These are phyloP conservation scores for Aspergillus novoparasiticus DNA, from an alignment of 2,329 filamentous ascomycete species.

Conservation along the genomic window DNA sequence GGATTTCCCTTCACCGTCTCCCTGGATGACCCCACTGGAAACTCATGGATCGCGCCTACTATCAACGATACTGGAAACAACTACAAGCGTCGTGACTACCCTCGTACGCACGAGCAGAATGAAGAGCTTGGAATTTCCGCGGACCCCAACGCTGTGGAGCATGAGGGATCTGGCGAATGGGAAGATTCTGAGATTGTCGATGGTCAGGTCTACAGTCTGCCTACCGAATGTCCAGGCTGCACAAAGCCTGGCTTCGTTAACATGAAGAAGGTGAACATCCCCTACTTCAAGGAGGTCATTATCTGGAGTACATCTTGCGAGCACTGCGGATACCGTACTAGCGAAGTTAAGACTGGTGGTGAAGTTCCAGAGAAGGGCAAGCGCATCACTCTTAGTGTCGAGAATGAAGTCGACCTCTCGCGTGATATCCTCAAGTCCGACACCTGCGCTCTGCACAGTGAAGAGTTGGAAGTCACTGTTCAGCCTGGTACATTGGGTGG, in stretches of 20 bases:
- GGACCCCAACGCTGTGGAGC: conserved; percentile 39
- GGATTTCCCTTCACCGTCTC: conserved; percentile 85
- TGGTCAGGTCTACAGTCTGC: conserved; percentile 91
- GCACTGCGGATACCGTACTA: conserved; percentile 88
- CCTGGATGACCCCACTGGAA: conserved; percentile 89
- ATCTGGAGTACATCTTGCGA: conserved; percentile 94
- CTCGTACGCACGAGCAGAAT: conserved; percentile 83
- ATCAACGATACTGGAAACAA: conserved; percentile 76
- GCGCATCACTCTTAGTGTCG: conserved; percentile 76
- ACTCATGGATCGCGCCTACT: conserved; percentile 93
- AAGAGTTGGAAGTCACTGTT: conserved; percentile 82
- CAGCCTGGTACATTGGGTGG: conserved; percentile 94
- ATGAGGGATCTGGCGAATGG: conserved; percentile 51
- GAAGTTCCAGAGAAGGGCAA: conserved; percentile 84
- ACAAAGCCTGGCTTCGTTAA: conserved; percentile 83
- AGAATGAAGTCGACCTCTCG: conserved; percentile 71
- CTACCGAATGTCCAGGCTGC: conserved; percentile 88
- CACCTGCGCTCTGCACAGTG: conserved; percentile 82
- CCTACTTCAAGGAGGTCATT: conserved; percentile 95
- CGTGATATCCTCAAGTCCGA: conserved; percentile 97
- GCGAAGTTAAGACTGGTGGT: conserved; percentile 97
- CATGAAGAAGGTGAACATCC: conserved; percentile 99
- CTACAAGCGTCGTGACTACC: conserved; percentile 83
- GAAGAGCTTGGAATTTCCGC: conserved; percentile 73
- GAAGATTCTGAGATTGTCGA: conserved; percentile 82